Evolutionary conservation across 805 yeast species (phyloP), one percentile per base, ranked within the genome.

Genomic region (Kuraishia capsulata): DNA sequence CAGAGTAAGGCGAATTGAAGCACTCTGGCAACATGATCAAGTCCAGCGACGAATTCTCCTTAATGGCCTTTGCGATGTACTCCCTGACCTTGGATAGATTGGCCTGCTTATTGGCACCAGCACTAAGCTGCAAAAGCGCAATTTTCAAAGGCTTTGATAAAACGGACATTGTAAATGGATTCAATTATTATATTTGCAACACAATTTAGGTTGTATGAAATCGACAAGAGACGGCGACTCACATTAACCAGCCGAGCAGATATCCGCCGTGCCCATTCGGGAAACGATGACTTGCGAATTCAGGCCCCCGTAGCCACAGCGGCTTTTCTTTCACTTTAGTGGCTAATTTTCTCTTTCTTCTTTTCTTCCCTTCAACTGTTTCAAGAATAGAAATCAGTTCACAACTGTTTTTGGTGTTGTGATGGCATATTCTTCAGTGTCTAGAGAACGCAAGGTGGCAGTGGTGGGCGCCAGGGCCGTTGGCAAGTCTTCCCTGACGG

Each of bases 1-100:
- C 95, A 0, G 95, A 76, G 54, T 92, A 92, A 3, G 97, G 97
- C 1, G 96, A 85, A 57, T 90, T 92, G 73, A 89, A 90, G 63
- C 96, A 88, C 62, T 92, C 97, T 6, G 98, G 98, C 24, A 92
- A 65, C 46, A 92, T 86, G 9, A 92, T 73, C 31, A 90, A 65
- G 50, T 89, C 83, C 5, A 78, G 73, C 19, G 59, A 53, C 14
- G 76, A 68, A 19, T 81, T 77, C 39, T 65, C 55, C 10, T 40
- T 35, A 31, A 80, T 43, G 1, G 97, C 97, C 40, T 71, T 74
- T 18, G 67, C 65, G 34, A 87, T 75, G 47, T 71, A 77, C 9
- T 66, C 67, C 36, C 73, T 68, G 4, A 85, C 95, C 47, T 81
- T 78, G 36, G 67, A 54, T 43, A 90, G 64, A 59, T 92, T 92